Percentiles rank a stretch among this genome's conserved stretches.
Evolutionary conservation across 2,329 filamentous ascomycete species (phyloP).

Genomic region (Helotiales sp.): DNA sequence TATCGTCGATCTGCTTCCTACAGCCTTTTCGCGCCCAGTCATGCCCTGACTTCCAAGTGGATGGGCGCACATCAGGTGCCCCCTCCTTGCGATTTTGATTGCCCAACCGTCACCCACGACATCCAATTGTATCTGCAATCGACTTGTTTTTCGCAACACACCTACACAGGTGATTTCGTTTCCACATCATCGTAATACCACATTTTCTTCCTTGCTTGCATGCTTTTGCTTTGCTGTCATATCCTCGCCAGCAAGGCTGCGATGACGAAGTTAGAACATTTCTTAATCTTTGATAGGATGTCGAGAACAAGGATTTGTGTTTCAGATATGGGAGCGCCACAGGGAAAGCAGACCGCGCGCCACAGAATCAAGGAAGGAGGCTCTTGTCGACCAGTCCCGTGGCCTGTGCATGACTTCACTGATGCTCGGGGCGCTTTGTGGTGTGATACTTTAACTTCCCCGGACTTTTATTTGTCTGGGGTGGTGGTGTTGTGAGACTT

Average conservation of each 20-base stretch:
- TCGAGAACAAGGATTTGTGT: conserved; percentile 9
- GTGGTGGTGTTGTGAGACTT: background rate
- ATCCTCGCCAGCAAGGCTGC: background rate
- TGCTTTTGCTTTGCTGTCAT: conserved; percentile 7
- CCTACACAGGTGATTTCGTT: background rate
- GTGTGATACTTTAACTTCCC: conserved; percentile 5
- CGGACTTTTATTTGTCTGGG: conserved; percentile 4
- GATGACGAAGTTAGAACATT: conserved; percentile 4
- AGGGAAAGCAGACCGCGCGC: conserved; percentile 15
- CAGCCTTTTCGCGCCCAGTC: background rate
- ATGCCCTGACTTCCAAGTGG: conserved; percentile 10
- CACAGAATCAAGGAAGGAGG: conserved; percentile 30
- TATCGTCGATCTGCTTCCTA: background rate
- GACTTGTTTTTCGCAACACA: background rate
- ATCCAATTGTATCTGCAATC: background rate
- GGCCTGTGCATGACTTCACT: conserved; percentile 17
- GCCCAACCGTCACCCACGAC: background rate
- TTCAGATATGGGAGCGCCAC: conserved; percentile 26
- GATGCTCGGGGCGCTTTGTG: background rate
- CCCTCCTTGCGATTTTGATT: background rate
- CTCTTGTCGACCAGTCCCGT: background rate
- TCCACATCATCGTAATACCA: background rate
- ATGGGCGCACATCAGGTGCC: background rate
- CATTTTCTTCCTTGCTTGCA: background rate
- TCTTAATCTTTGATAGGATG: conserved; percentile 19